Conservation (phyloP, 2,329 filamentous ascomycete genomes). For the Dryadomyces quercivorus region DNA sequence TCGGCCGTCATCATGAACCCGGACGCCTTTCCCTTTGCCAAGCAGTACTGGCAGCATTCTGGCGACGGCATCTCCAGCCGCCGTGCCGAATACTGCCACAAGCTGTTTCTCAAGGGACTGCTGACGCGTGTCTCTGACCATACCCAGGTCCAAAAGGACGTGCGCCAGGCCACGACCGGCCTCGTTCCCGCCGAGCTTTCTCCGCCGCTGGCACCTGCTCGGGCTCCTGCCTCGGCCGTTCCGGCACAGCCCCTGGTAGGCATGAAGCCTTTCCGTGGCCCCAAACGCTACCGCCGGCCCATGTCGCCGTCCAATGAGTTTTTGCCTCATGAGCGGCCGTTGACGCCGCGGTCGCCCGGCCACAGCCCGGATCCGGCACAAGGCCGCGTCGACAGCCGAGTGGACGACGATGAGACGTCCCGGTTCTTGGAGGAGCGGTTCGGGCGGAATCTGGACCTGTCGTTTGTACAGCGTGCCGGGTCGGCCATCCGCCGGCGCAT, state of each 20-base stretch:
- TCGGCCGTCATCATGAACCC: slow-evolving; percentile 61
- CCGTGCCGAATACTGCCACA: slow-evolving; percentile 78
- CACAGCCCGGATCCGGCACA: background rate
- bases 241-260: slow-evolving; percentile 12
- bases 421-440: slow-evolving; percentile 90
- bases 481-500: slow-evolving; percentile 79
- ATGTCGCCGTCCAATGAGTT: slow-evolving; percentile 23
- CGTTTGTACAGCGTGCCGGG: slow-evolving; percentile 69
- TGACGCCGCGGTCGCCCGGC: slow-evolving; percentile 3
- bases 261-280: slow-evolving; percentile 50
- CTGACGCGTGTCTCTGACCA: slow-evolving; percentile 23
- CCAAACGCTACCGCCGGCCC: slow-evolving; percentile 62
- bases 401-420: slow-evolving; percentile 47
- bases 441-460: slow-evolving; percentile 76
- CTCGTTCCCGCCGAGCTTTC: background rate
- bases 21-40: slow-evolving; percentile 59
- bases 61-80: slow-evolving; percentile 88
- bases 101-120: slow-evolving; percentile 57
- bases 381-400: slow-evolving; percentile 10
- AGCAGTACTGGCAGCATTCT: slow-evolving; percentile 94
- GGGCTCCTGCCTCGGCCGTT: slow-evolving; percentile 14
- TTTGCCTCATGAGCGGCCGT: slow-evolving; percentile 1
- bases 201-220: background rate
- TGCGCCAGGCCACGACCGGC: background rate
- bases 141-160: background rate